These are phyloP conservation scores for Neurospora discreta DNA, from an alignment of 495 filamentous ascomycete species.

Conservation along the genomic window DNA sequence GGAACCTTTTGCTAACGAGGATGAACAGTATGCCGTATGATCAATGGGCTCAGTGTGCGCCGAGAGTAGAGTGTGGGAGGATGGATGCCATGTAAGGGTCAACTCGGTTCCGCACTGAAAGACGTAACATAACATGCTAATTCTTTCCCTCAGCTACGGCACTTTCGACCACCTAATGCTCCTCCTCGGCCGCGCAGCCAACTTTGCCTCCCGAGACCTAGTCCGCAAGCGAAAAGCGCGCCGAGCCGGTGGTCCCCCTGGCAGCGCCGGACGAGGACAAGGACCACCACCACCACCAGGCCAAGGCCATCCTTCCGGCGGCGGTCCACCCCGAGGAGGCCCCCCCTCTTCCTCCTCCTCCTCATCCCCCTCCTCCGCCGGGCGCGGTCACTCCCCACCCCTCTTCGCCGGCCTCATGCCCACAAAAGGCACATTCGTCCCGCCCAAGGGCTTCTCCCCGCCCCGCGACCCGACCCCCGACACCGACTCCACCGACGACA, in stretches of 20 bases:
- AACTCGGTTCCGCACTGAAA: too few species aligned
- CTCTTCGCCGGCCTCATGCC: constrained; percentile 57
- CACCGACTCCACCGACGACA: constrained; percentile 19
- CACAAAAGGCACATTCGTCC: constrained; percentile 29
- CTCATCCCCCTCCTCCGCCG: constrained; percentile 2
- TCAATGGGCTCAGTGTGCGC: constrained; percentile 73
- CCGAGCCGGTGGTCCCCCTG: constrained; percentile 23
- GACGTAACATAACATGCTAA: too few species aligned
- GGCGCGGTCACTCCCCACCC: constrained; percentile 24
- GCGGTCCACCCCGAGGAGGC: constrained; percentile 5
- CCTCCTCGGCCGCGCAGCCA: constrained; percentile 68
- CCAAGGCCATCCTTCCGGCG: neutral
- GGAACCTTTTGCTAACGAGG: constrained; percentile 11
- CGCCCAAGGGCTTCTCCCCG: constrained; percentile 48
- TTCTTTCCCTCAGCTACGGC: constrained; percentile 46
- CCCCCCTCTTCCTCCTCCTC: neutral
- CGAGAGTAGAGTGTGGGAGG: constrained; percentile 66
- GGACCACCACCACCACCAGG: neutral
- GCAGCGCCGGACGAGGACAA: constrained; percentile 10
- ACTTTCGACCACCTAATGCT: constrained; percentile 79
- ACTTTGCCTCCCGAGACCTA: constrained; percentile 70
- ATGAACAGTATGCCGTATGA: constrained; percentile 60
- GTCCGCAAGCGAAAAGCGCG: constrained; percentile 59
- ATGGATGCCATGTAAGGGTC: constrained; percentile 59
- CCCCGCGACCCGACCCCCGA: constrained; percentile 26